A percentile compares a stretch with the other conserved stretches of the same genome.
phyloP scores from a whole-genome alignment of 1,284 basidiomycete species.

The Porphyrellus sp. region DNA sequence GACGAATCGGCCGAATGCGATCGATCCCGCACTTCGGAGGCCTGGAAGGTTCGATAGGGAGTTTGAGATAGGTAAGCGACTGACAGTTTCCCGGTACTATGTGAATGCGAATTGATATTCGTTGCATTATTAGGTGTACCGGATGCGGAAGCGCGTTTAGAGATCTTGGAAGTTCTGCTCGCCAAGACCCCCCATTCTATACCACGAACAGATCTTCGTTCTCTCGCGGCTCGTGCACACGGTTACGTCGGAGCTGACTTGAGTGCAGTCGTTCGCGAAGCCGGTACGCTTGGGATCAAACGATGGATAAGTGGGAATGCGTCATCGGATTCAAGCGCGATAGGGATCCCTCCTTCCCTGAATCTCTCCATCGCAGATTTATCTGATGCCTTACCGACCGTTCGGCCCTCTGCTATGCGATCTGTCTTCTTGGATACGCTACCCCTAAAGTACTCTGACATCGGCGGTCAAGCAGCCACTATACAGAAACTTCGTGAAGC shows the following conservation, averaged over 20 bases:
- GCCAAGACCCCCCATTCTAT: conserved; percentile 78
- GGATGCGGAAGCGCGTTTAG: conserved; percentile 75
- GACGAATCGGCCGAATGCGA: conserved; percentile 95
- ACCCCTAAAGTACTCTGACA: conserved; percentile 81
- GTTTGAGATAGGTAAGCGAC: conserved; percentile 83
- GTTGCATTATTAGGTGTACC: conserved; percentile 72
- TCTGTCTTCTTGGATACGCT: conserved; percentile 89
- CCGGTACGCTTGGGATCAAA: conserved; percentile 89
- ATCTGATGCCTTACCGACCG: conserved; percentile 65
- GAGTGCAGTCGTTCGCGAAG: conserved; percentile 88
- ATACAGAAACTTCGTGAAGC: conserved; percentile 85
- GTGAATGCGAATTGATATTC: conserved; percentile 1
- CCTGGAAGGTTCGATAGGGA: conserved; percentile 96
- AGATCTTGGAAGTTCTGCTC: conserved; percentile 84
- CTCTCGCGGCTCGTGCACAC: conserved; percentile 79
- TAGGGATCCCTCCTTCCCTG: conserved; percentile 33
- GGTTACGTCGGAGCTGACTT: conserved; percentile 98
- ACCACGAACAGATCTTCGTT: conserved; percentile 54
- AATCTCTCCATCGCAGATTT: conserved; percentile 66
- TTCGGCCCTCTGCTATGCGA: conserved; percentile 92
- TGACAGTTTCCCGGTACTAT: conserved; percentile 1
- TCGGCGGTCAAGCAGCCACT: conserved; percentile 80
- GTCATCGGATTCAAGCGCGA: conserved; percentile 4
- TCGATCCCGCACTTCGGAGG: conserved; percentile 91
- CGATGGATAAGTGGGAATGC: conserved; percentile 56